phyloP scores from a whole-genome alignment of 441 rosid species.

The Adansonia grandidieri region DNA sequence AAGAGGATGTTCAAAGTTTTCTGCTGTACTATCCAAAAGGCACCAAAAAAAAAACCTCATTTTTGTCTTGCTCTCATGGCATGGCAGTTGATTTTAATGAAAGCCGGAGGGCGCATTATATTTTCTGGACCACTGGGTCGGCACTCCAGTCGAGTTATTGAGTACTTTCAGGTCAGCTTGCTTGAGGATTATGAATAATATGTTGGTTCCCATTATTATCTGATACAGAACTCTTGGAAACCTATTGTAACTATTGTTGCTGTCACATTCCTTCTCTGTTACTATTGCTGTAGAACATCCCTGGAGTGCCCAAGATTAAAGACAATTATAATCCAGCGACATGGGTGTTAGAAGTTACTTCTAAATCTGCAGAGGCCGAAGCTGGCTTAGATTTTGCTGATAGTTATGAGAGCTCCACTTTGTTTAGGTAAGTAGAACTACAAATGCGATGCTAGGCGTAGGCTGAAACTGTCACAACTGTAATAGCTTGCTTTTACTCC shows the following conservation, averaged over 20 bases:
- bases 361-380: conserved; percentile 51
- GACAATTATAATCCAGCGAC: conserved; percentile 67
- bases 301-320: conserved; percentile 58
- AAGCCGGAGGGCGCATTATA: conserved; percentile 61
- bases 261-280: background rate
- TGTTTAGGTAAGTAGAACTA: conserved; percentile 24
- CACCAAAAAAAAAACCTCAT: background rate
- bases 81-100: conserved; percentile 53
- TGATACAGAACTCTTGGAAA: background rate
- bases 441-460: background rate
- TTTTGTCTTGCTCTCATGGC: conserved; percentile 1
- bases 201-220: background rate
- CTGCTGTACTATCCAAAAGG: background rate
- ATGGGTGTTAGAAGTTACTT: conserved; percentile 69
- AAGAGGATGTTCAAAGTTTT: background rate
- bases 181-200: conserved; percentile 13
- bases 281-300: conserved; percentile 34
- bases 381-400: conserved; percentile 55
- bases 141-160: conserved; percentile 52
- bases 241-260: background rate
- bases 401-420: conserved; percentile 44
- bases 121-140: conserved; percentile 68
- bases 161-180: conserved; percentile 61
- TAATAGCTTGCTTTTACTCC: background rate
- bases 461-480: background rate